Conservation (phyloP, 495 filamentous ascomycete species). For the Penicillium canescens region DNA sequence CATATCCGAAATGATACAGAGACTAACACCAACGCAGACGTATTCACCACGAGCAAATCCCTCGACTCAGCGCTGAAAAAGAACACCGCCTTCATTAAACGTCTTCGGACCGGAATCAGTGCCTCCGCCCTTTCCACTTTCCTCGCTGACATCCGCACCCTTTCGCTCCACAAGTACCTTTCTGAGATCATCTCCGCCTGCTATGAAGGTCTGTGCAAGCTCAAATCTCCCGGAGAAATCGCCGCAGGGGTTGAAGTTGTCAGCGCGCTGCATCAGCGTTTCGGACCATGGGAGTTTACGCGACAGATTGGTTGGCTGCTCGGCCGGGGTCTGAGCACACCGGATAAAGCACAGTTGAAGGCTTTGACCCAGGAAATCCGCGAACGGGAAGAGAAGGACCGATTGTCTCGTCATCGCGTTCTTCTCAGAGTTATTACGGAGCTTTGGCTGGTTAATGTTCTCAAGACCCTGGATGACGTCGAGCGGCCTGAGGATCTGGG, state of each 20-base stretch:
- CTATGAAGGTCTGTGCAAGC: constrained; percentile 89
- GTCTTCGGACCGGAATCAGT: constrained; percentile 85
- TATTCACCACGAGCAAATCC: constrained; percentile 75
- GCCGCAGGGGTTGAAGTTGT: constrained; percentile 89
- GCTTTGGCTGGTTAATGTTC: constrained; percentile 88
- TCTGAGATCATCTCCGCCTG: constrained; percentile 98
- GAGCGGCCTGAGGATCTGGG: constrained; percentile 80
- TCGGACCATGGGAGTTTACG: constrained; percentile 89
- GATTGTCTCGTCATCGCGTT: constrained; percentile 79
- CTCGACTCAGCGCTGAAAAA: constrained; percentile 98
- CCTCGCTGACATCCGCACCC: constrained; percentile 84
- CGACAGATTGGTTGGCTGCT: constrained; percentile 89
- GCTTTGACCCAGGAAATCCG: constrained; percentile 73
- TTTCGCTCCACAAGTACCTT: constrained; percentile 95
- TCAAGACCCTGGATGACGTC: constrained; percentile 88
- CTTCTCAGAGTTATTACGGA: constrained; percentile 90
- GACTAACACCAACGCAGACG: constrained; percentile 50
- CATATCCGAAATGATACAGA: background rate
- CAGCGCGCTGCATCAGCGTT: constrained; percentile 93
- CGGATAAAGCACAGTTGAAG: constrained; percentile 85
- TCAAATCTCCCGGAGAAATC: constrained; percentile 88
- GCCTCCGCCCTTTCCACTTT: constrained; percentile 77
- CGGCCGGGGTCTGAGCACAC: constrained; percentile 87
- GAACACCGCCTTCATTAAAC: constrained; percentile 98
- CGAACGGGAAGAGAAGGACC: constrained; percentile 95